phyloP scores from a whole-genome alignment of 371 early-diverging fungal genomes.

The Dinochytrium kinnereticum region DNA sequence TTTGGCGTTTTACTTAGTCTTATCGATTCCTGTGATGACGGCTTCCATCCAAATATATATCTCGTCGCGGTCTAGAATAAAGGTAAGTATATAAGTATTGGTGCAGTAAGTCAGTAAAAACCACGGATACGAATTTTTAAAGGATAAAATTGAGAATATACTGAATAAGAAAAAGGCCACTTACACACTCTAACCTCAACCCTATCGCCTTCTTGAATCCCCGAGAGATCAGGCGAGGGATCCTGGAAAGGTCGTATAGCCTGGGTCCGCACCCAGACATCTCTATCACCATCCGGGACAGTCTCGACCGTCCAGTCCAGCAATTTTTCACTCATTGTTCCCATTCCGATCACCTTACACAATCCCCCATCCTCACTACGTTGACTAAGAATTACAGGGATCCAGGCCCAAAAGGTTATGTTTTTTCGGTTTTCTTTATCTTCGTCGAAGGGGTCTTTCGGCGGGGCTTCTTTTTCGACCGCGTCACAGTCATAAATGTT shows the following conservation, averaged over 20 bases:
- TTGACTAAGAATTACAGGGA: constrained; percentile 3
- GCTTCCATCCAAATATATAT: constrained; percentile 8
- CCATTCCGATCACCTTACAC: background rate
- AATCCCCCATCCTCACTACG: background rate
- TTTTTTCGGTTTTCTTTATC: background rate
- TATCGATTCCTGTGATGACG: background rate
- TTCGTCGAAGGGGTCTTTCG: constrained; percentile 2
- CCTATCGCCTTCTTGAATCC: background rate
- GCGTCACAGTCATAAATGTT: background rate
- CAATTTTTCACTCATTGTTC: background rate
- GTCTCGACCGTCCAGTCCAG: background rate
- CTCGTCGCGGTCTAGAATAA: constrained; percentile 2
- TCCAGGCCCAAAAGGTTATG: constrained; percentile 6
- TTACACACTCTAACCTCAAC: constrained; percentile 1
- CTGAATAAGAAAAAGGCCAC: background rate
- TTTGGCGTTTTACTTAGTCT: background rate
- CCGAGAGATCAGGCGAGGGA: background rate
- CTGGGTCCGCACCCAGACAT: background rate
- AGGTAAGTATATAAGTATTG: too few relatives aligned
- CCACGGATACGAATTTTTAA: too few relatives aligned
- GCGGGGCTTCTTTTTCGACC: background rate
- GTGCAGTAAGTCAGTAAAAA: background rate
- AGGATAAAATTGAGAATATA: background rate
- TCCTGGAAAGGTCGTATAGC: background rate
- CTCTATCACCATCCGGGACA: background rate